Conservation (phyloP, 441 rosid species). For the Erysimum pusillum region DNA sequence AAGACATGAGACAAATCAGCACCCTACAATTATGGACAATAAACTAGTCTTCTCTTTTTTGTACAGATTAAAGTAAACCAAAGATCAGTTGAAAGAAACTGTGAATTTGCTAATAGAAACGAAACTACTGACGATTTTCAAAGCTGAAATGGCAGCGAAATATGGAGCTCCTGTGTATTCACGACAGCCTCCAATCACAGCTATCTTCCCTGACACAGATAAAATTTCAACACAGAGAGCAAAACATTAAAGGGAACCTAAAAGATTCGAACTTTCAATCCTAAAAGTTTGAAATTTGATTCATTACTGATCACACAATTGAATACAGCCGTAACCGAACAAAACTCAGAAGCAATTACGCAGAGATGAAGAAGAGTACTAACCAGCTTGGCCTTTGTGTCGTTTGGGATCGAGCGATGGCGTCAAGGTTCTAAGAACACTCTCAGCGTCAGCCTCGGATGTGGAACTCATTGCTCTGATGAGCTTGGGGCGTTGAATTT, state of each 20-base stretch:
- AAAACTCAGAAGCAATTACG: neutral
- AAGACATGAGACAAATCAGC: conserved; percentile 98
- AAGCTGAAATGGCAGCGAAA: conserved; percentile 93
- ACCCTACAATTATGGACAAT: conserved; percentile 58
- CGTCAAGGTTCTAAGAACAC: conserved; percentile 65
- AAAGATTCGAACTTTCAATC: conserved; percentile 10
- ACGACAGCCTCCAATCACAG: conserved; percentile 94
- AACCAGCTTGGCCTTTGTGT: conserved; percentile 98
- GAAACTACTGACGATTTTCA: conserved; percentile 72
- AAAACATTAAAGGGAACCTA: neutral
- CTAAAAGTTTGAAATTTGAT: neutral
- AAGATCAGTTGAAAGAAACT: neutral
- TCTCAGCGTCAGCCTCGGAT: conserved; percentile 76
- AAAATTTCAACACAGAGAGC: conserved; percentile 4
- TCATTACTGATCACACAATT: conserved; percentile 2
- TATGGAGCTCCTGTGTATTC: conserved; percentile 99
- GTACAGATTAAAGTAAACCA: conserved; percentile 34
- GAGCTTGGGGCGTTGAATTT: conserved; percentile 33
- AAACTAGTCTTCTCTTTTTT: conserved; percentile 21
- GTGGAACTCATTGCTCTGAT: conserved; percentile 54
- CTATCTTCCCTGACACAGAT: conserved; percentile 76
- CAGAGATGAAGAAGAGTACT: conserved; percentile 32
- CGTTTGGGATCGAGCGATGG: conserved; percentile 66
- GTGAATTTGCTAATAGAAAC: neutral
- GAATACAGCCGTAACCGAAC: neutral